Evolutionary conservation across 2,329 filamentous ascomycete species (phyloP).

Genomic region (Calonectria pteridis): DNA sequence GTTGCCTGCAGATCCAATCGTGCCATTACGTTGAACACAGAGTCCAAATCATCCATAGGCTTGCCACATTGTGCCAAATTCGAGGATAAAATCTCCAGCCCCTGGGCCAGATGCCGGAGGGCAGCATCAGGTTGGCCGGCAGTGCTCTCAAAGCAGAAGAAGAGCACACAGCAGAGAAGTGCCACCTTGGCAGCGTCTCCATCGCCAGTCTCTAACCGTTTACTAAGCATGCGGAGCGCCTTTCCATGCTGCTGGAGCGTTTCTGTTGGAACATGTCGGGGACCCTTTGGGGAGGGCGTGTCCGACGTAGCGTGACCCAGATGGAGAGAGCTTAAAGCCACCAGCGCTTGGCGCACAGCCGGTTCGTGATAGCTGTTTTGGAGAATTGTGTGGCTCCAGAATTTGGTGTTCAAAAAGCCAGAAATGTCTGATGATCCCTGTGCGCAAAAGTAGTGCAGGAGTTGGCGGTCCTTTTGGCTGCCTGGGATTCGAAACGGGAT

Average conservation of each 20-base stretch:
- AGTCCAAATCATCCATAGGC: conserved; percentile 3
- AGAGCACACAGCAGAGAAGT: conserved; percentile 21
- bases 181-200: conserved; percentile 1
- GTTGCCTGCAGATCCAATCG: conserved; percentile 34
- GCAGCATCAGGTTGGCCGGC: conserved; percentile 13
- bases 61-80: not conserved
- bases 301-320: conserved; percentile 12
- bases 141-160: conserved; percentile 23
- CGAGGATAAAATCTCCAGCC: conserved; percentile 8
- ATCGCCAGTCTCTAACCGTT: not conserved
- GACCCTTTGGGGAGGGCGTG: not conserved
- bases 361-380: conserved; percentile 23
- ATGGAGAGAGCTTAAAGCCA: conserved; percentile 21
- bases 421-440: conserved; percentile 22
- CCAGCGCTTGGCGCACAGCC: conserved; percentile 18
- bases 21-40: conserved; percentile 10
- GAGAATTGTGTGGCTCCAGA: conserved; percentile 21
- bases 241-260: conserved; percentile 8
- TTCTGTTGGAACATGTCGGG: not conserved
- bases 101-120: conserved; percentile 10
- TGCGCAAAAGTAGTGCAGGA: conserved; percentile 23
- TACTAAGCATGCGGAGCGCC: conserved; percentile 14
- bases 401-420: conserved; percentile 15
- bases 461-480: conserved; percentile 24
- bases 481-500: conserved; percentile 21